Percentiles rank a stretch among this genome's conserved stretches.
Conservation (phyloP, 371 early-diverging fungal species). For the Mucor piriformis region DNA sequence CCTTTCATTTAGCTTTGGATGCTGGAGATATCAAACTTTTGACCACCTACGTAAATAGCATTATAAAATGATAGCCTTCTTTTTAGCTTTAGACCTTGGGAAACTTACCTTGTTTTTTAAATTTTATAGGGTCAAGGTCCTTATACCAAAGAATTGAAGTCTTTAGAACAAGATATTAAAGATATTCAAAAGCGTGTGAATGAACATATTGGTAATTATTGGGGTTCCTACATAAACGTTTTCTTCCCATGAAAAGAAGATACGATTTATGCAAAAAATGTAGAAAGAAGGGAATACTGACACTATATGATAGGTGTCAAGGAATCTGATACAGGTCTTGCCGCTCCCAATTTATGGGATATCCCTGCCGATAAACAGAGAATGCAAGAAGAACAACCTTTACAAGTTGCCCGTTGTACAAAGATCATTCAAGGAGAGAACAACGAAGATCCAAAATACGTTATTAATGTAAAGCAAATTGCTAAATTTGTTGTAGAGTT, state of each 20-base stretch:
- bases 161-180: conserved; percentile 90
- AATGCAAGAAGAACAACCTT: conserved; percentile 95
- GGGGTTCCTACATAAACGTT: too few relatives aligned
- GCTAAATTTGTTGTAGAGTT: conserved; percentile 99
- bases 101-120: background rate
- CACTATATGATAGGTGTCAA: conserved; percentile 77
- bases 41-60: conserved; percentile 80
- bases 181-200: conserved; percentile 96
- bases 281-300: background rate
- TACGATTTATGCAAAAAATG: background rate
- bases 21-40: conserved; percentile 96
- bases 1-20: conserved; percentile 73
- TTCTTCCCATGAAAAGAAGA: too few relatives aligned
- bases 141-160: conserved; percentile 91
- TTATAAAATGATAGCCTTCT: background rate
- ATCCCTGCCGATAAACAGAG: conserved; percentile 97
- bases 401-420: conserved; percentile 98
- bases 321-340: conserved; percentile 99
- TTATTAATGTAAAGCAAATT: conserved; percentile 99
- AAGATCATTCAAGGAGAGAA: conserved; percentile 90
- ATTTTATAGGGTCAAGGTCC: conserved; percentile 94
- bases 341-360: conserved; percentile 99
- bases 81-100: background rate
- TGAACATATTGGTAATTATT: conserved; percentile 87
- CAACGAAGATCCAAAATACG: conserved; percentile 89